Evolutionary conservation across 768 basidiomycete genomes (phyloP).

Genomic region (Pleurotus pulmonarius): DNA sequence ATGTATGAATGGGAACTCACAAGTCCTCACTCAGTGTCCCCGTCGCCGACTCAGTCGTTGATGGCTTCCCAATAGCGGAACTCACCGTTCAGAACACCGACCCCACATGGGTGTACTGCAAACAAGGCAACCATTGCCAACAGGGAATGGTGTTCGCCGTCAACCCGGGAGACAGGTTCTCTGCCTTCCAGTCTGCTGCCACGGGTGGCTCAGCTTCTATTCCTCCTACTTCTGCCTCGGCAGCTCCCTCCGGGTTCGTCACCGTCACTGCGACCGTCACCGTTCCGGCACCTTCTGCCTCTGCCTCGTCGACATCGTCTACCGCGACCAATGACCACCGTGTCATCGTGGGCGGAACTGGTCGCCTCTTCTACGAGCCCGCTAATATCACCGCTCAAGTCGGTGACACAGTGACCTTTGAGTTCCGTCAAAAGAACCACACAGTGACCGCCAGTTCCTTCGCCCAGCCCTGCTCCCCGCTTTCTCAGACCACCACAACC

Average conservation of each 20-base stretch:
- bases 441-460: constrained; percentile 41
- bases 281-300: constrained; percentile 18
- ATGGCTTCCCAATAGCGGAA: constrained; percentile 42
- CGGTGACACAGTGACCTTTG: constrained; percentile 48
- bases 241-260: constrained; percentile 14
- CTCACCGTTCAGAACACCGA: constrained; percentile 36
- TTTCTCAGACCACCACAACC: constrained; percentile 39
- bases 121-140: constrained; percentile 51
- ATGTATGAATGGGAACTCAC: neutral
- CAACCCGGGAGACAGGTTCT: constrained; percentile 53
- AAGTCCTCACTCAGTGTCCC: constrained; percentile 32
- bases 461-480: constrained; percentile 33
- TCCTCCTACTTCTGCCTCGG: constrained; percentile 18
- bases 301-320: constrained; percentile 24
- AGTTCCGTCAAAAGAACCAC: constrained; percentile 48
- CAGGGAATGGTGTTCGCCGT: constrained; percentile 65
- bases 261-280: constrained; percentile 31
- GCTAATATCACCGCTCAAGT: constrained; percentile 41
- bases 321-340: constrained; percentile 31
- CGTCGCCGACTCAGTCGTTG: constrained; percentile 37
- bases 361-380: constrained; percentile 34
- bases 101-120: constrained; percentile 60
- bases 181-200: constrained; percentile 53
- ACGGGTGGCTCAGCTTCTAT: constrained; percentile 23
- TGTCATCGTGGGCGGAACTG: constrained; percentile 39